Evolutionary conservation across 2,329 filamentous ascomycete species (phyloP), one percentile per base, ranked within the genome.

Genomic region (Ascochyta clinopodiicola): DNA sequence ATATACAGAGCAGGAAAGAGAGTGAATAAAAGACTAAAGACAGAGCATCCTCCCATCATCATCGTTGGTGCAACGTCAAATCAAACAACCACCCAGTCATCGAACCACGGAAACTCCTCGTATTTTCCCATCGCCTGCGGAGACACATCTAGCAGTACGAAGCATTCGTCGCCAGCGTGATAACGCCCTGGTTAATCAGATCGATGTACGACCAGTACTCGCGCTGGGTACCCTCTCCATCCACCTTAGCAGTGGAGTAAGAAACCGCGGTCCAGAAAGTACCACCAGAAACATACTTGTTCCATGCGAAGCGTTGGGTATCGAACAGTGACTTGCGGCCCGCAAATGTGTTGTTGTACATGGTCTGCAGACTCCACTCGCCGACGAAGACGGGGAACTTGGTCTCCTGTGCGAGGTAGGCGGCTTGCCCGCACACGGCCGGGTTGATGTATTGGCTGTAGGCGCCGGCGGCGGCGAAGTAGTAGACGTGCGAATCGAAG

Each of bases 121-220:
- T n/a, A n/a, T n/a, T n/a, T n/a, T n/a, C n/a, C n/a, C n/a, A n/a
- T n/a, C n/a, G n/a, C n/a, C n/a, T n/a, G n/a, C n/a, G n/a, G n/a
- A n/a, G n/a, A n/a, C 22, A 29, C 39, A 5, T 36, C 29, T 53
- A 47, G 24, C 44, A 54, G 38, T 48, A 54, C 2, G 51, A 54
- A 5, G 31, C 37, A 35, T 54, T 54, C 12, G 51, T 54, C 13
- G 51, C 37, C 21, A 40, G 37, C 2, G 51, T 48, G 10, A 55
- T 48, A 19, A 56, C 44, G 19, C 57, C 57, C 24, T 50, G 31
- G n/a, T 53, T 43, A 32, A 53, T 58, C 13, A 58, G 17, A 17
- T 56, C 57, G 17, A 56, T 43, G 24, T 45, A 59, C 4, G 29
- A 46, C 57, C 52, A 59, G 25, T 59, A 56, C 34, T 59, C 57